Percentiles rank a stretch among this genome's conserved stretches.
Evolutionary conservation across 2,329 filamentous ascomycete species (phyloP).

Genomic region (Sporothrix curviconia): DNA sequence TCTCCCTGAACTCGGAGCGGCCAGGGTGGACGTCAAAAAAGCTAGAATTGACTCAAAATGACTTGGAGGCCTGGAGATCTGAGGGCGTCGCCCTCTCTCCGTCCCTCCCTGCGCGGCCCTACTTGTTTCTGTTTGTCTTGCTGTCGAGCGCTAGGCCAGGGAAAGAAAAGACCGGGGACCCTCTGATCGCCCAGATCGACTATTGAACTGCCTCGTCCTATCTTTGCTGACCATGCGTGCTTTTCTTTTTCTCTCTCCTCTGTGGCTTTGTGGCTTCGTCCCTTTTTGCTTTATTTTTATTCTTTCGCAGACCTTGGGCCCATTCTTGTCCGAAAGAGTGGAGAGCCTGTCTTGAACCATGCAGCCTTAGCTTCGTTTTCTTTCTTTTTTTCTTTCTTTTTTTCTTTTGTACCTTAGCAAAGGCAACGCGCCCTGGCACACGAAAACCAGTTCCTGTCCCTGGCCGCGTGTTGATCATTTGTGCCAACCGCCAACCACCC

Average conservation of each 20-base stretch:
- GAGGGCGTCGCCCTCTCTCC: too few relatives aligned
- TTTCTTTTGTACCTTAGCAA: background rate
- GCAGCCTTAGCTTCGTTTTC: conserved; percentile 3
- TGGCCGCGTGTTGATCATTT: conserved; percentile 9
- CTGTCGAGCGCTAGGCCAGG: too few relatives aligned
- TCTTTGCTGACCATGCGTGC: background rate
- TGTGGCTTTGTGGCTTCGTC: too few relatives aligned
- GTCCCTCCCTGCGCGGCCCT: too few relatives aligned
- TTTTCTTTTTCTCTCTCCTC: background rate
- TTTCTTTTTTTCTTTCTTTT: background rate
- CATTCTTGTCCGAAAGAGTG: conserved; percentile 15
- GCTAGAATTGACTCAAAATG: too few relatives aligned
- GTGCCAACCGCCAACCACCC: background rate
- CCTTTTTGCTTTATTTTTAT: too few relatives aligned
- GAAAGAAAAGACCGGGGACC: background rate
- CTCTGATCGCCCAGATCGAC: conserved; percentile 6
- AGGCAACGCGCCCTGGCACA: background rate
- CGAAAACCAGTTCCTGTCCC: conserved; percentile 2
- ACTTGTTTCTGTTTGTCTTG: too few relatives aligned
- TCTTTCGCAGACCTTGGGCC: too few relatives aligned
- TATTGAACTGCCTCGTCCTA: background rate
- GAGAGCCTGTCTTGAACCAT: conserved; percentile 11
- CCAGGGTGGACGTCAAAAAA: too few relatives aligned
- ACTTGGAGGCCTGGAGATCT: too few relatives aligned
- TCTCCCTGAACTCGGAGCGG: too few relatives aligned